phyloP scores from a whole-genome alignment of 1,284 basidiomycete genomes.

The Leccinum pachyderme region DNA sequence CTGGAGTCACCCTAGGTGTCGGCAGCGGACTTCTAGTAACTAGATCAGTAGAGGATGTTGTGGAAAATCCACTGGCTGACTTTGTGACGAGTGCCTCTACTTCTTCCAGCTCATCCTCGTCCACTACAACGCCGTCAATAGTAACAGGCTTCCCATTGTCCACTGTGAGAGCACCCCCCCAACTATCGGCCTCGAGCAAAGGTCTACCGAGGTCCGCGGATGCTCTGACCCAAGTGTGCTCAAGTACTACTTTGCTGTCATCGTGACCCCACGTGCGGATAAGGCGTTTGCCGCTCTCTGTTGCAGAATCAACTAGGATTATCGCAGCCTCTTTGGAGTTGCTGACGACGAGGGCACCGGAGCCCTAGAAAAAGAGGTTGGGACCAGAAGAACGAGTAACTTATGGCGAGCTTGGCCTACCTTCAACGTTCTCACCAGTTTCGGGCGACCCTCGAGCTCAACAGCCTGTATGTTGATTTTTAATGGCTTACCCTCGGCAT shows the following conservation, averaged over 20 bases:
- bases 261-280: slow-evolving; percentile 56
- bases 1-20: slow-evolving; percentile 58
- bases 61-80: slow-evolving; percentile 26
- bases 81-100: slow-evolving; percentile 37
- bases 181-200: slow-evolving; percentile 47
- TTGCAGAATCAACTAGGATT: slow-evolving; percentile 55
- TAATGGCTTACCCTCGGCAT: slow-evolving; percentile 25
- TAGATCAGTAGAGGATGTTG: slow-evolving; percentile 21
- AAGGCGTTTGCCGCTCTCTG: slow-evolving; percentile 49
- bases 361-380: slow-evolving; percentile 37
- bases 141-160: slow-evolving; percentile 46
- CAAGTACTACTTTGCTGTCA: slow-evolving; percentile 45
- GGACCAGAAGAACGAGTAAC: background rate
- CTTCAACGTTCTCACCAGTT: slow-evolving; percentile 50
- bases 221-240: slow-evolving; percentile 44
- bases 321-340: slow-evolving; percentile 49
- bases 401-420: slow-evolving; percentile 32
- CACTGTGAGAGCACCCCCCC: slow-evolving; percentile 50
- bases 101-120: slow-evolving; percentile 37
- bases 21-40: slow-evolving; percentile 50
- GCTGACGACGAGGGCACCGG: slow-evolving; percentile 49
- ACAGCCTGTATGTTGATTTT: slow-evolving; percentile 52
- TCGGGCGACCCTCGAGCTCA: slow-evolving; percentile 47
- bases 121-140: slow-evolving; percentile 32
- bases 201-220: slow-evolving; percentile 42